Conservation (phyloP, 2,329 filamentous ascomycete genomes). For the Aspergillus versicolor region DNA sequence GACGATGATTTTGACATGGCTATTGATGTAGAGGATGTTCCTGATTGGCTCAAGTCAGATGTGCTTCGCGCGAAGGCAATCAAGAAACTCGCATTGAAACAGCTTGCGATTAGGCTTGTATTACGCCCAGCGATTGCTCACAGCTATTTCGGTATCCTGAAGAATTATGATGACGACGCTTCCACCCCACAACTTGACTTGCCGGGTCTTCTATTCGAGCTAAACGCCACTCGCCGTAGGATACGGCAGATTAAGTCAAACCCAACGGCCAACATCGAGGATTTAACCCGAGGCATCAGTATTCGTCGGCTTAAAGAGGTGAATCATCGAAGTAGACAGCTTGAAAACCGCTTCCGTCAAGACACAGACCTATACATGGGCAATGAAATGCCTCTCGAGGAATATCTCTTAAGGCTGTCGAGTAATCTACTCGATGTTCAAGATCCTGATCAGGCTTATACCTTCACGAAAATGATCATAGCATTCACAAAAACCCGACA, state of each 20-base stretch:
- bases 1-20: conserved; percentile 19
- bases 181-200: conserved; percentile 30
- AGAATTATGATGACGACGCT: conserved; percentile 31
- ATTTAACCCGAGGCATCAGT: conserved; percentile 31
- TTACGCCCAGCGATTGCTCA: conserved; percentile 41
- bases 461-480: conserved; percentile 36
- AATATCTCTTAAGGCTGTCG: conserved; percentile 36
- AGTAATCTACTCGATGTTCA: conserved; percentile 35
- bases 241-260: conserved; percentile 31
- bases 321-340: conserved; percentile 17
- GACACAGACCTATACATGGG: conserved; percentile 31
- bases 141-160: conserved; percentile 34
- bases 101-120: conserved; percentile 40
- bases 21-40: conserved; percentile 22
- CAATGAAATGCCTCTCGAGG: conserved; percentile 33
- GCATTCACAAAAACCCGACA: conserved; percentile 39
- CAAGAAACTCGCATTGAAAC: conserved; percentile 38
- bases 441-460: conserved; percentile 37
- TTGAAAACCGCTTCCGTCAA: conserved; percentile 30
- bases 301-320: conserved; percentile 19
- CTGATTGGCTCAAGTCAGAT: conserved; percentile 30
- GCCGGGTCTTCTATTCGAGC: conserved; percentile 32
- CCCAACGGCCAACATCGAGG: conserved; percentile 26
- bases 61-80: conserved; percentile 37
- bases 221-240: conserved; percentile 32